phyloP scores from a whole-genome alignment of 2,329 filamentous ascomycete species.

The Mycosphaerella sp. region DNA sequence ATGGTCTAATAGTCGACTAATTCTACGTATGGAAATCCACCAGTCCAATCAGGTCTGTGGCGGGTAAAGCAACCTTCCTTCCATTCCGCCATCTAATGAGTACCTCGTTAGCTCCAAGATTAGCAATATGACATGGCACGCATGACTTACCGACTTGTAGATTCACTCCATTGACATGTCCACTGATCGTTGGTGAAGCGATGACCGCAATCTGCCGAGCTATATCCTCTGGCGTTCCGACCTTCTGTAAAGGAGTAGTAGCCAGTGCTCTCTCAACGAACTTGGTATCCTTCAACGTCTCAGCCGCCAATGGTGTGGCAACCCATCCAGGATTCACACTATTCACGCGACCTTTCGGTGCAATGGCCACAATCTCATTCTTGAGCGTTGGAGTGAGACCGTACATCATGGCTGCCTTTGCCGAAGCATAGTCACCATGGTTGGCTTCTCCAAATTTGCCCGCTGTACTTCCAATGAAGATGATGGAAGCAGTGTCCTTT shows the following conservation, averaged over 20 bases:
- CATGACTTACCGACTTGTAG: slow-evolving; percentile 16
- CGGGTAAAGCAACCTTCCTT: slow-evolving; percentile 27
- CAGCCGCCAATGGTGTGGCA: slow-evolving; percentile 8
- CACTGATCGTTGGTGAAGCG: slow-evolving; percentile 25
- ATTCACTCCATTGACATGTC: slow-evolving; percentile 30
- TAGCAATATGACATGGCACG: not conserved
- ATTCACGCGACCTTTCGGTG: slow-evolving; percentile 28
- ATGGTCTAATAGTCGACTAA: no score
- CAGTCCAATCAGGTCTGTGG: not conserved
- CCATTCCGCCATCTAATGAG: slow-evolving; percentile 30
- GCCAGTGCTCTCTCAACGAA: slow-evolving; percentile 30
- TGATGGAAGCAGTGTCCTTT: slow-evolving; percentile 27
- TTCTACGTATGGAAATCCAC: not conserved
- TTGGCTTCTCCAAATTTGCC: slow-evolving; percentile 32
- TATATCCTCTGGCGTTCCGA: slow-evolving; percentile 26
- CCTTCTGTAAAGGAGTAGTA: slow-evolving; percentile 32
- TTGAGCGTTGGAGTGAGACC: slow-evolving; percentile 30
- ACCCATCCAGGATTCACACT: slow-evolving; percentile 23
- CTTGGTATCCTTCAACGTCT: slow-evolving; percentile 19
- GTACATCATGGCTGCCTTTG: slow-evolving; percentile 31
- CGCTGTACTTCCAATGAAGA: slow-evolving; percentile 33
- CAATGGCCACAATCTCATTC: slow-evolving; percentile 32
- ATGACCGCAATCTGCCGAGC: slow-evolving; percentile 29
- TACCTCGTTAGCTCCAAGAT: slow-evolving; percentile 3
- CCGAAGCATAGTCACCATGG: slow-evolving; percentile 30